A percentile compares a stretch with the other conserved stretches of the same genome.
Conservation (phyloP, 768 basidiomycete species). For the Calvatia gigantea region DNA sequence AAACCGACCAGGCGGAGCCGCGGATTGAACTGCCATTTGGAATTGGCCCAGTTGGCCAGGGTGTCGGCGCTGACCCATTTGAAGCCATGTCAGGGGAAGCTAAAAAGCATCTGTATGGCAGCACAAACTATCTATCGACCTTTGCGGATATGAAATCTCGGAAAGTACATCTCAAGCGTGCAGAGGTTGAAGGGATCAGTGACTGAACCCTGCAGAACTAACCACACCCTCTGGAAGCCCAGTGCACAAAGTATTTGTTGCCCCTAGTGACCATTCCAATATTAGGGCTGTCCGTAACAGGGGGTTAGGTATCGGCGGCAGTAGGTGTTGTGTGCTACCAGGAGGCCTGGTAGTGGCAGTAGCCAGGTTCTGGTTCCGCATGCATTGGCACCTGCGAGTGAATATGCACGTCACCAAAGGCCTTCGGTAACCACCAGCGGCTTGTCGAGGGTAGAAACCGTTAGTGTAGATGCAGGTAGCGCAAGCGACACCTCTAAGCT, state of each 20-base stretch:
- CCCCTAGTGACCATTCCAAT: slow-evolving; percentile 27
- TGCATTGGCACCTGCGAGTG: slow-evolving; percentile 19
- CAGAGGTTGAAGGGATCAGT: slow-evolving; percentile 27
- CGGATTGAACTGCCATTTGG: slow-evolving; percentile 37
- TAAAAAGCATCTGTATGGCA: slow-evolving; percentile 26
- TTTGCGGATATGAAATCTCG: not conserved
- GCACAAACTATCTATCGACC: slow-evolving; percentile 22
- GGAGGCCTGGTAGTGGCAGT: too few species aligned
- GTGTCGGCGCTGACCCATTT: slow-evolving; percentile 30
- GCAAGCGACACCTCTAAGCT: slow-evolving; percentile 23
- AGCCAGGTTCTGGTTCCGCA: slow-evolving; percentile 1
- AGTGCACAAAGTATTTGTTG: slow-evolving; percentile 31
- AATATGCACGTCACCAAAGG: not conserved
- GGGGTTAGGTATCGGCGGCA: slow-evolving; percentile 5
- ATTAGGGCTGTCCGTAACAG: slow-evolving; percentile 22
- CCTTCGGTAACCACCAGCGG: not conserved
- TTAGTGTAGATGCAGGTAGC: slow-evolving; percentile 25
- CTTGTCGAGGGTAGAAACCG: slow-evolving; percentile 30
- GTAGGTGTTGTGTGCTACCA: slow-evolving; percentile 12
- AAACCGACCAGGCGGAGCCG: slow-evolving; percentile 34
- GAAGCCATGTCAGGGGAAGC: slow-evolving; percentile 29
- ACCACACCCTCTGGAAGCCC: not conserved
- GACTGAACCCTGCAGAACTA: slow-evolving; percentile 17
- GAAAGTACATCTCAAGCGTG: slow-evolving; percentile 22
- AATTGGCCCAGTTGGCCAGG: slow-evolving; percentile 36